These are phyloP conservation scores for Dissoconium aciculare DNA, from an alignment of 2,329 filamentous ascomycete genomes.

Conservation along the genomic window DNA sequence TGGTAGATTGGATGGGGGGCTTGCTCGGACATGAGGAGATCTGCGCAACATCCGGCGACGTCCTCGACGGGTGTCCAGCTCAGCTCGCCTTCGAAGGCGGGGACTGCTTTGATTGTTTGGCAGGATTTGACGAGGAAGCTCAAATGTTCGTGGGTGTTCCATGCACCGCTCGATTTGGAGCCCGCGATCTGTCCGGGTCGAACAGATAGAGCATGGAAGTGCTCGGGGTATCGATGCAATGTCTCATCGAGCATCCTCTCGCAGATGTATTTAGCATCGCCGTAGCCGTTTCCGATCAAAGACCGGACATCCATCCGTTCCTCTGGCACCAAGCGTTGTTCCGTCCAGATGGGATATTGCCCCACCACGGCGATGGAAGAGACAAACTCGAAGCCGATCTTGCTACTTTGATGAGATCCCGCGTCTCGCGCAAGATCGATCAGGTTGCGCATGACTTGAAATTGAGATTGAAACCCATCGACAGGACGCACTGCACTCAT, in stretches of 20 bases:
- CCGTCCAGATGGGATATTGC: slow-evolving; percentile 16
- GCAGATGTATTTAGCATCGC: slow-evolving; percentile 39
- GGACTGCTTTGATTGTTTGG: slow-evolving; percentile 31
- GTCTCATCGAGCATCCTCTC: slow-evolving; percentile 38
- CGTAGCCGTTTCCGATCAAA: slow-evolving; percentile 35
- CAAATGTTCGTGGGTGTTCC: slow-evolving; percentile 41
- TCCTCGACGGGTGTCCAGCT: slow-evolving; percentile 36
- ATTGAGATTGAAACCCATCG: slow-evolving; percentile 36
- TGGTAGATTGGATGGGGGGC: slow-evolving; percentile 28
- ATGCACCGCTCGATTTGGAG: slow-evolving; percentile 35
- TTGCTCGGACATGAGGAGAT: slow-evolving; percentile 20
- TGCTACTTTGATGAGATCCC: slow-evolving; percentile 13
- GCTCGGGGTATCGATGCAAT: slow-evolving; percentile 28
- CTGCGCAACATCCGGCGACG: slow-evolving; percentile 23
- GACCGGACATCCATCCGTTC: slow-evolving; percentile 25
- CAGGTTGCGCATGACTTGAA: slow-evolving; percentile 37
- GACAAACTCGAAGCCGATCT: slow-evolving; percentile 26
- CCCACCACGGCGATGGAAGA: slow-evolving; percentile 31
- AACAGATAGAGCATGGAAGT: slow-evolving; percentile 32
- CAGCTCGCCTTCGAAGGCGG: slow-evolving; percentile 28
- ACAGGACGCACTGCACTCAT: slow-evolving; percentile 41
- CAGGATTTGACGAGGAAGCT: slow-evolving; percentile 37
- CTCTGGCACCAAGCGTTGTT: slow-evolving; percentile 29
- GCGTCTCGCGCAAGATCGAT: slow-evolving; percentile 31
- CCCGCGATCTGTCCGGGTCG: slow-evolving; percentile 41